Base-by-base conservation (phyloP, 2,329 filamentous ascomycete species). In the Aspergillus novoparasiticus region DNA sequence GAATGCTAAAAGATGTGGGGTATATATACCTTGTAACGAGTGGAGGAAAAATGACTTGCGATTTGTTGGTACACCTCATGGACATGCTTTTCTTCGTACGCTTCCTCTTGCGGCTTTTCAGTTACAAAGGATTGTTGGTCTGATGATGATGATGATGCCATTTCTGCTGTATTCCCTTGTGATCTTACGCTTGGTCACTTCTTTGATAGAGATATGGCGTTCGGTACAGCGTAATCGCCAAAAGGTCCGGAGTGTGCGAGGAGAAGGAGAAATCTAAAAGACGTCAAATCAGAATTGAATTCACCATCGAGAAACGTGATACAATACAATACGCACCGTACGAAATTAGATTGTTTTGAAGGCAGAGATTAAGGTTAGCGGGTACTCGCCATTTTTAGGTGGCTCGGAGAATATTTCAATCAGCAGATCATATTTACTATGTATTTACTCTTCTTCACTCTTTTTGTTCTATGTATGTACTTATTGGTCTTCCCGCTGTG, bases 41-140 rank as follows among this genome's bases (percentile, higher is more conserved):
- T 84, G 2, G 80, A 76, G 1, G 81, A 82, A 70, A 83, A 84
- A 69, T 83, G 81, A 21, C 75, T 71, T 19, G 82, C 82, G 62
- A 83, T 84, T 64, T 83, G 73, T 60, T 83, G 91, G 82, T 99
- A 99, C 67, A 99, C 92, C 62, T 87, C 83, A 79, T 99, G 95
- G 61, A 99, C 95, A 79, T 98, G 92, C 68, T 89, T 81, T 66
- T 89, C 85, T 80, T 99, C 95, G 81, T 97, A 97, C 9, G 66
- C 69, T 56, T 76, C 76, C 34, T 51, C 48, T 10, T 32, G 48
- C 9, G 64, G 50, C 9, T 59, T 39, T n/a, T 23, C 46, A 19
- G 46, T 30, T n/a, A 30, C 19, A 21, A 30, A 21, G 14, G 28
- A n/a, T 30, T 59, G 50, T 55, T 21, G 19, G 58, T 58, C 39